phyloP scores from a whole-genome alignment of 164 flowering plant genomes.

The Umbilicus rupestris region DNA sequence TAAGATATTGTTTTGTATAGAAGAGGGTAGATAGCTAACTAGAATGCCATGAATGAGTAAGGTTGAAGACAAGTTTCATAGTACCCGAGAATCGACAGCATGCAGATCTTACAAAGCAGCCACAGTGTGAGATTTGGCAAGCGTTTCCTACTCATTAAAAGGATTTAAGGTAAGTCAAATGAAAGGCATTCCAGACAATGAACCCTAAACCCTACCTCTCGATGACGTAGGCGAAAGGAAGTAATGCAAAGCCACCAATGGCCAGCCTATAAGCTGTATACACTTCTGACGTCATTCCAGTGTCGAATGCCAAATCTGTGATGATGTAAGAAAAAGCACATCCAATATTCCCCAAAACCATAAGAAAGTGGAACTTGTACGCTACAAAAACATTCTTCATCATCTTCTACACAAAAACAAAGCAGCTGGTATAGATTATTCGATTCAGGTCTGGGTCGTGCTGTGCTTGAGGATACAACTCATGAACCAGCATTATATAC shows the following conservation, averaged over 20 bases:
- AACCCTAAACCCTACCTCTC: slow-evolving; percentile 50
- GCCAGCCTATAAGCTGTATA: slow-evolving; percentile 57
- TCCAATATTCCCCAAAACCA: neutral
- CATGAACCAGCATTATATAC: too few species aligned
- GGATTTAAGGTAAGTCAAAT: neutral
- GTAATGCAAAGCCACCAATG: slow-evolving; percentile 39
- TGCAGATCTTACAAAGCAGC: slow-evolving; percentile 48
- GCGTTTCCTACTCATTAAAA: slow-evolving; percentile 33
- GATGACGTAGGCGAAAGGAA: slow-evolving; percentile 71
- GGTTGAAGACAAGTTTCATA: too few species aligned
- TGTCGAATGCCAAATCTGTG: neutral
- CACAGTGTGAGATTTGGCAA: slow-evolving; percentile 66
- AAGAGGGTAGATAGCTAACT: too few species aligned
- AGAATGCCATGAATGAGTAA: too few species aligned
- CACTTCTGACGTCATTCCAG: slow-evolving; percentile 73
- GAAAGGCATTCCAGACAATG: neutral
- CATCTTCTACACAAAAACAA: too few species aligned
- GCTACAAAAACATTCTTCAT: neutral
- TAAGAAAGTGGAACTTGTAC: neutral
- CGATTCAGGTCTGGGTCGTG: too few species aligned
- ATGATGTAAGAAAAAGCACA: neutral
- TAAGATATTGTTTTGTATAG: too few species aligned
- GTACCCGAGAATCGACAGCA: slow-evolving; percentile 73
- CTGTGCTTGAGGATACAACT: too few species aligned
- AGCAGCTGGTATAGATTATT: too few species aligned